Evolutionary conservation across 306 rosid genomes (phyloP), one percentile per base, ranked within the genome.

Genomic region (Pterocarpus macrocarpus): DNA sequence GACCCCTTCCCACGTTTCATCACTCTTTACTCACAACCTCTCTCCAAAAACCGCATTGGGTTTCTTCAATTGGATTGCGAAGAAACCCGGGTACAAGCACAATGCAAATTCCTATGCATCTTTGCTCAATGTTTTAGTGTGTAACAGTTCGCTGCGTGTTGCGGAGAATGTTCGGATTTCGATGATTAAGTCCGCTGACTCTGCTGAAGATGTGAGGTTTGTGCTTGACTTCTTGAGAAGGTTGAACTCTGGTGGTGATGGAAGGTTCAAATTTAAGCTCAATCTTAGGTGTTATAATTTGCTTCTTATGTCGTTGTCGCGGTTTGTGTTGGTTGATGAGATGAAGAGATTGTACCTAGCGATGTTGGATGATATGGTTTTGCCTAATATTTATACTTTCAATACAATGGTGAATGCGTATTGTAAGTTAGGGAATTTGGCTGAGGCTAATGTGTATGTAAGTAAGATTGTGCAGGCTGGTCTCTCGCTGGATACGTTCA

Each of bases 321-420:
- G 75, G 67, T 90, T 90, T 75, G 78, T 36, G 2, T 45, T 85
- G 80, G 52, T 85, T 71, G 86, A 82, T 43, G 97, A 92, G 39
- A 86, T 92, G 90, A 90, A 83, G 64, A 36, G 9, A 6, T 69
- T 92, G 77, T 92, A 81, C 69, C 41, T 81, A 11, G 91, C 82
- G 73, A 87, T 92, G 95, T 77, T 92, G 65, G 75, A 43, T 15
- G 85, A 92, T 44, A 75, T 49, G 78, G 61, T 92, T 64, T 41
- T 81, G 9, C 97, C 95, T 0, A 89, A 92, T 85, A 82, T 92
- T n/a, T 88, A 80, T 76, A 86, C 91, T 13, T 81, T 87, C 8
- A 92, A 90, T 77, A 86, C 93, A 43, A 89, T 92, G 95, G 89
- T 90, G 0, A 86, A 90, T 90, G 93, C 88, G 38, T 90, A 85